Percentiles rank a stretch among this genome's conserved stretches.
Evolutionary conservation across 768 basidiomycete species (phyloP).

Genomic region (Boletus huronensis): DNA sequence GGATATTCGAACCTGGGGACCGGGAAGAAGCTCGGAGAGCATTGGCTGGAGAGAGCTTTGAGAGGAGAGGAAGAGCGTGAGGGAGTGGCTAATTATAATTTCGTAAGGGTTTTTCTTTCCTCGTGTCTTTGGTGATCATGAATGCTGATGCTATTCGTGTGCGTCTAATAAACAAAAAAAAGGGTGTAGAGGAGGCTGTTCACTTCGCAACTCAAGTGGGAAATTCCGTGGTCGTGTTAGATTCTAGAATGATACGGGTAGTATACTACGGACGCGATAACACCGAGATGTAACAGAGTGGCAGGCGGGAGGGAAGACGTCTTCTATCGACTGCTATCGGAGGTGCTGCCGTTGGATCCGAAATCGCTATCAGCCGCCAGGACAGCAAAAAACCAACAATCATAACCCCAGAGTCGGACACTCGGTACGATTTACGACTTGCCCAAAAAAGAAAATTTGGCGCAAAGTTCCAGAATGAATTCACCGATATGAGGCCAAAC

Average conservation of each 20-base stretch:
- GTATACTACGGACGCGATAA: neutral
- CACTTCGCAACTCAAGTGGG: neutral
- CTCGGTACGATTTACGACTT: too few relatives aligned
- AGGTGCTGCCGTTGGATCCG: too few relatives aligned
- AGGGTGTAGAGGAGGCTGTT: neutral
- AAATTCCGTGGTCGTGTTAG: neutral
- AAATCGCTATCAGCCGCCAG: too few relatives aligned
- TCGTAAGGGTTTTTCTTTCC: neutral
- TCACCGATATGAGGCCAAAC: too few relatives aligned
- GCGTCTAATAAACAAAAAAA: neutral
- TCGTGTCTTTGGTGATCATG: neutral
- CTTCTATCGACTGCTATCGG: too few relatives aligned
- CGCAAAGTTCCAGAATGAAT: too few relatives aligned
- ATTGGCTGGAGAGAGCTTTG: slow-evolving; percentile 43
- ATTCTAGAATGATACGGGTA: neutral
- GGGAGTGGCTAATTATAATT: slow-evolving; percentile 1
- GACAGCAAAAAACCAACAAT: too few relatives aligned
- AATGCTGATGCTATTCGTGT: neutral
- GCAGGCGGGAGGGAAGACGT: too few relatives aligned
- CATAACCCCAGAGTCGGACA: too few relatives aligned
- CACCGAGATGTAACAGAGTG: neutral
- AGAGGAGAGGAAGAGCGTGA: slow-evolving; percentile 35
- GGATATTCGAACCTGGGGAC: slow-evolving; percentile 45
- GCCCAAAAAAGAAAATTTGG: too few relatives aligned
- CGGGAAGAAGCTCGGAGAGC: slow-evolving; percentile 41